Evolutionary conservation across 2,329 filamentous ascomycete species (phyloP), one percentile per base, ranked within the genome.

Genomic region (Lachnellula hyalina): DNA sequence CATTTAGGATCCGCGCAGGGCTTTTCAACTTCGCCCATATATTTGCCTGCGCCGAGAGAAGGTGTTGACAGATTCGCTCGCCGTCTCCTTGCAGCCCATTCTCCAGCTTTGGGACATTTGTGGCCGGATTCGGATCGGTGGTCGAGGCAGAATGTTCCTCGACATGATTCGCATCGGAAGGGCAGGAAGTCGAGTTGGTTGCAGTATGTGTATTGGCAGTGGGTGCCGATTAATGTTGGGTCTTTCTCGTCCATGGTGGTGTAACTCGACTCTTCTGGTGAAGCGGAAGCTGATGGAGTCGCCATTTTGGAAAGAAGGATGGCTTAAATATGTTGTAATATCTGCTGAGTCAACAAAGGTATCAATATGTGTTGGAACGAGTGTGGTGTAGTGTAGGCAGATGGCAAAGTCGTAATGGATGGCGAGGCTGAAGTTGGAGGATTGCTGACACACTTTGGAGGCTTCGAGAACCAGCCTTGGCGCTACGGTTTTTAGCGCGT

Each of bases 141-240:
- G 69, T 97, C 93, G 62, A 96, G 87, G 71, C 95, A 99, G 76
- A 85, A 99, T 15, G 87, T 93, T 55, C 83, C 81, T 61, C 71
- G 81, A 75, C 94, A 99, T 63, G 89, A 94, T 70, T 95, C 89
- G 75, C 94, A 99, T 68, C 85, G 81, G 73, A 97, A 97, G 4
- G 94, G 94, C 4, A 99, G 83, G 72, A 99, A 97, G 74, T 97
- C 94, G 57, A 97, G 88, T 69, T 94, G 89, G 70, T 92, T 87
- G 78, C 94, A 99, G 78, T 90, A 95, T 61, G 87, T 78, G 73
- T 89, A 86, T 72, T 96, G 85, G 80, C 94, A 99, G 77, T 96
- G 92, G 59, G 83, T 83, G 72, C 94, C 94, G 64, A 97, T 87
- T 23, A 92, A 82, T 65, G 89, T 86, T 47, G 92, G 86, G 73